Evolutionary conservation across 164 flowering plant species (phyloP).

Genomic region (Vitis labrusca): DNA sequence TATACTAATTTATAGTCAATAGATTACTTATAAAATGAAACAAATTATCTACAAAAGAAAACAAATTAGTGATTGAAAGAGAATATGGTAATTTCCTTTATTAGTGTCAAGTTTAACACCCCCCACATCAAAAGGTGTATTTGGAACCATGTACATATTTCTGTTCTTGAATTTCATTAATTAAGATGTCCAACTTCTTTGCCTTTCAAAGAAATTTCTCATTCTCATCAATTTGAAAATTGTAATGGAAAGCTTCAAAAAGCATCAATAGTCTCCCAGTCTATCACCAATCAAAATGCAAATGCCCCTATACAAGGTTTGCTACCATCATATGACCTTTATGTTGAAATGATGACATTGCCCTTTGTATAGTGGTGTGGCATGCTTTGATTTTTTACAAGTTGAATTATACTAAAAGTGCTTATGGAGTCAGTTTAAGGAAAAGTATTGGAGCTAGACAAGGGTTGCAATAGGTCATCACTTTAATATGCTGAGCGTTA

Average conservation of each 20-base stretch:
- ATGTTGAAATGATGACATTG: background rate
- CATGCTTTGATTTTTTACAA: background rate
- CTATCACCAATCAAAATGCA: background rate
- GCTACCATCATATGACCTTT: too few species aligned
- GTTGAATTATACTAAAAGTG: background rate
- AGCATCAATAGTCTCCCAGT: background rate
- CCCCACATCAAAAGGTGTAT: constrained; percentile 84
- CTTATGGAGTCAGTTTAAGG: constrained; percentile 5
- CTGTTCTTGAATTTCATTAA: constrained; percentile 58
- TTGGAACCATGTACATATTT: constrained; percentile 75
- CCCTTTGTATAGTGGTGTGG: background rate
- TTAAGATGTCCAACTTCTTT: constrained; percentile 59
- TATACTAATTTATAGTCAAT: too few species aligned
- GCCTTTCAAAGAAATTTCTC: constrained; percentile 72
- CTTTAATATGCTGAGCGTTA: constrained; percentile 42
- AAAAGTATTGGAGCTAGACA: constrained; percentile 67
- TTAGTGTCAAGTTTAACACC: constrained; percentile 72
- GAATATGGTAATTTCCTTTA: too few species aligned
- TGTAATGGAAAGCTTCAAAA: constrained; percentile 9
- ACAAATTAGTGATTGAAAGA: too few species aligned
- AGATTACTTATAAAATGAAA: too few species aligned
- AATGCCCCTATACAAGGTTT: background rate
- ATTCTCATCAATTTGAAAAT: constrained; percentile 55
- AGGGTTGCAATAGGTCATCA: constrained; percentile 92
- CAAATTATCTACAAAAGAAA: too few species aligned